Evolutionary conservation across 176 grass and related monocot species (phyloP).

Genomic region (maize (Zea mays)): DNA sequence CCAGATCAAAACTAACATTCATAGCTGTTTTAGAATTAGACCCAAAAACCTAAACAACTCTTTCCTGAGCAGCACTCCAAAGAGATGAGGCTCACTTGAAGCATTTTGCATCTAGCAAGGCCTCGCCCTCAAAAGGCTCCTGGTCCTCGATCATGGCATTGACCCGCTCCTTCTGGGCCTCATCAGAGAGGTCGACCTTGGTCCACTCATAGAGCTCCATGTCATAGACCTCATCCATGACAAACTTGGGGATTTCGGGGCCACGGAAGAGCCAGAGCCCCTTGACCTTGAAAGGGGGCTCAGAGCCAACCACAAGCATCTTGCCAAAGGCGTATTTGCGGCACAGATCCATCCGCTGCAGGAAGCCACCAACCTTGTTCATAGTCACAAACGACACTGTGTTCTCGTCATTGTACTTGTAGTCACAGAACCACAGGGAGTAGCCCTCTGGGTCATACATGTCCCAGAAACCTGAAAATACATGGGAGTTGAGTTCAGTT

Average conservation of each 20-base stretch:
- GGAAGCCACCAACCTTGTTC: slow-evolving; percentile 82
- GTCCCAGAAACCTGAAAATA: slow-evolving; percentile 72
- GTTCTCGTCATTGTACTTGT: slow-evolving; percentile 91
- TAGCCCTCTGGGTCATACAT: slow-evolving; percentile 84
- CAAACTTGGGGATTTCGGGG: slow-evolving; percentile 71
- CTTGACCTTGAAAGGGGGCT: slow-evolving; percentile 76
- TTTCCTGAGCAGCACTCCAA: background rate
- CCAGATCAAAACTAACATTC: slow-evolving; percentile 21
- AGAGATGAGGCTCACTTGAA: slow-evolving; percentile 49
- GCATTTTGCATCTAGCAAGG: slow-evolving; percentile 80
- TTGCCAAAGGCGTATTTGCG: slow-evolving; percentile 86
- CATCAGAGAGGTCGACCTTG: slow-evolving; percentile 75
- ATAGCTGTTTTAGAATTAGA: background rate
- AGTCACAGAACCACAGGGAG: slow-evolving; percentile 87
- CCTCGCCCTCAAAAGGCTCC: slow-evolving; percentile 77
- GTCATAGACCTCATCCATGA: slow-evolving; percentile 78
- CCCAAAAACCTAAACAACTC: background rate
- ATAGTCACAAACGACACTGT: slow-evolving; percentile 68
- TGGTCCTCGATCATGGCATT: slow-evolving; percentile 86
- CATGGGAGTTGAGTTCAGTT: background rate
- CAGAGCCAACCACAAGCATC: slow-evolving; percentile 76
- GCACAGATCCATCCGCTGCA: slow-evolving; percentile 78
- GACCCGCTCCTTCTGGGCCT: slow-evolving; percentile 69
- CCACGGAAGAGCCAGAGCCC: slow-evolving; percentile 87
- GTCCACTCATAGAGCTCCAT: slow-evolving; percentile 86